These are phyloP conservation scores for Delonix regia DNA, from an alignment of 306 rosid species.

Conservation along the genomic window DNA sequence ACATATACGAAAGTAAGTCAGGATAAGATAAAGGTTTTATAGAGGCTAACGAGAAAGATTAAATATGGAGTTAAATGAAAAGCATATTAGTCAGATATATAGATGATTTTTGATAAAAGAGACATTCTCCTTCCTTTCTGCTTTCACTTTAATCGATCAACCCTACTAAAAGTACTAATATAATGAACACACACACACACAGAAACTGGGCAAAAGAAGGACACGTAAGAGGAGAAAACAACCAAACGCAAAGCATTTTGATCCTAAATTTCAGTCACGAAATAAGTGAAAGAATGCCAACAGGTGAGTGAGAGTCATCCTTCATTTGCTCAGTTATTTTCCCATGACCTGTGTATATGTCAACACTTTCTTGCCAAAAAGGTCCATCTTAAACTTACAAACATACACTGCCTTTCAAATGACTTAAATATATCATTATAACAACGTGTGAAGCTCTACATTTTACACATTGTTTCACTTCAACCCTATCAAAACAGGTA, in stretches of 20 bases:
- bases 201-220: background rate
- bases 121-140: background rate
- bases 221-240: slow-evolving; percentile 16
- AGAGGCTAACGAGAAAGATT: background rate
- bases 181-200: background rate
- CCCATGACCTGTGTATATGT: background rate
- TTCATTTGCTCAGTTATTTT: background rate
- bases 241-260: slow-evolving; percentile 1
- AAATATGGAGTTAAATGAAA: background rate
- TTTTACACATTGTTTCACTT: background rate
- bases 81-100: background rate
- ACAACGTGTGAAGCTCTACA: slow-evolving; percentile 20
- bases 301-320: background rate
- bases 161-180: slow-evolving; percentile 15
- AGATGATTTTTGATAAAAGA: background rate
- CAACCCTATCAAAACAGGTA: slow-evolving; percentile 10
- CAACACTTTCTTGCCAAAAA: background rate
- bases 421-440: background rate
- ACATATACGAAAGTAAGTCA: slow-evolving; percentile 1
- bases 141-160: background rate
- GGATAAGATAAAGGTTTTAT: background rate
- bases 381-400: slow-evolving; percentile 10
- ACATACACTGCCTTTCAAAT: background rate
- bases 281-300: background rate
- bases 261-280: slow-evolving; percentile 22